phyloP scores from a whole-genome alignment of 306 rosid genomes.

The Dryas octopetala region DNA sequence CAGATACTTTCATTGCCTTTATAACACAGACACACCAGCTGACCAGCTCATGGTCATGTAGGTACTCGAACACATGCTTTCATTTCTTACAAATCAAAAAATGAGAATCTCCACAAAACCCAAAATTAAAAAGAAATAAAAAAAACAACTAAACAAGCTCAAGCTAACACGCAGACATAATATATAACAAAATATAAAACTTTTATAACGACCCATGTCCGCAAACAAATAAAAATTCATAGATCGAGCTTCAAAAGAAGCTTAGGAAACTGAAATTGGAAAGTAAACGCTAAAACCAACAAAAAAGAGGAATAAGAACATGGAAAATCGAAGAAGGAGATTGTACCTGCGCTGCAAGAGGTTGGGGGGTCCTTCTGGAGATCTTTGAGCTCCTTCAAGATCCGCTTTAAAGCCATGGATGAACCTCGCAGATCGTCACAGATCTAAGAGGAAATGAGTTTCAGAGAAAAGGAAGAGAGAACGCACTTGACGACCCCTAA shows the following conservation, averaged over 20 bases:
- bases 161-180: neutral
- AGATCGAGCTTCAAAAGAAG: slow-evolving; percentile 37
- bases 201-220: slow-evolving; percentile 1
- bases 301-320: neutral
- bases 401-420: slow-evolving; percentile 82
- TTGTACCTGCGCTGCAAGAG: slow-evolving; percentile 79
- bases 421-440: no score
- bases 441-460: no score
- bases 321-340: neutral
- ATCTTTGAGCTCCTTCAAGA: slow-evolving; percentile 87
- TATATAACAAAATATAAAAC: neutral
- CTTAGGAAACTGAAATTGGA: slow-evolving; percentile 2
- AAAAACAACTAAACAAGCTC: no score
- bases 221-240: slow-evolving; percentile 4
- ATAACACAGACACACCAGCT: no score
- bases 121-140: no score
- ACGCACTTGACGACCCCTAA: no score
- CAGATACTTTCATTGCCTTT: no score
- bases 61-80: no score
- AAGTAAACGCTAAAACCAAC: slow-evolving; percentile 2
- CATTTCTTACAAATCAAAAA: no score
- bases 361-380: slow-evolving; percentile 90
- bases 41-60: no score
- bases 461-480: no score
- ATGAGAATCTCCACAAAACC: no score